phyloP scores from a whole-genome alignment of 805 yeast genomes.

The Ogataea trehaloabstinens region DNA sequence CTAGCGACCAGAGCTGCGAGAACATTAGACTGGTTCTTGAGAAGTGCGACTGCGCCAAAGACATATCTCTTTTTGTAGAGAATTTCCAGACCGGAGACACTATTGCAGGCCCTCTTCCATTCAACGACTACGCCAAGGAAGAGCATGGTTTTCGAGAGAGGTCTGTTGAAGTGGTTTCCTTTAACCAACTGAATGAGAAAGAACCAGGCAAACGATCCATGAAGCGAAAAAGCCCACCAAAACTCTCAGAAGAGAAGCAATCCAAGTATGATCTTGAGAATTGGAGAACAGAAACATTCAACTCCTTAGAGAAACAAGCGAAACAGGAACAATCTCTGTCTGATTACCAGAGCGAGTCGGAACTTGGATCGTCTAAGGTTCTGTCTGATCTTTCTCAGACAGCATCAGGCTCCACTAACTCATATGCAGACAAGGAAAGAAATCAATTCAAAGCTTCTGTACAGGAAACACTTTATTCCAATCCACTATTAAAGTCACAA shows the following conservation, averaged over 20 bases:
- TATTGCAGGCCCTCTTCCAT: constrained; percentile 57
- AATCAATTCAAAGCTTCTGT: constrained; percentile 9
- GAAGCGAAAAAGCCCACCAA: constrained; percentile 29
- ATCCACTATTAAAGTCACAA: constrained; percentile 20
- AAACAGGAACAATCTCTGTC: constrained; percentile 21
- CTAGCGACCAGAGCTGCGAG: constrained; percentile 76
- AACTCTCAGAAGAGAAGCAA: constrained; percentile 24
- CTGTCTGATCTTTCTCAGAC: constrained; percentile 32
- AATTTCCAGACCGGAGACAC: constrained; percentile 63
- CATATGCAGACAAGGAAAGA: constrained; percentile 4
- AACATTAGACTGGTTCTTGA: constrained; percentile 65
- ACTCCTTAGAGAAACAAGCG: constrained; percentile 27
- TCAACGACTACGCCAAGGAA: constrained; percentile 53
- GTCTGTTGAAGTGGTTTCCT: constrained; percentile 8
- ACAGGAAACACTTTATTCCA: constrained; percentile 18
- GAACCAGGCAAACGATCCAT: constrained; percentile 12
- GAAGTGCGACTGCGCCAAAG: constrained; percentile 59
- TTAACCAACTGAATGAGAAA: constrained; percentile 16
- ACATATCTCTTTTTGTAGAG: constrained; percentile 52
- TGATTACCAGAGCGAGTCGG: constrained; percentile 18
- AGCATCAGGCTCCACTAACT: constrained; percentile 29
- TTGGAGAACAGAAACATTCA: constrained; percentile 31
- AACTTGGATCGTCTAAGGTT: constrained; percentile 27
- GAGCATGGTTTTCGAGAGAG: constrained; percentile 7
- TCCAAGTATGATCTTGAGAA: constrained; percentile 25